Evolutionary conservation across 257 asterid genomes (phyloP).

Genomic region (Misopates orontium): DNA sequence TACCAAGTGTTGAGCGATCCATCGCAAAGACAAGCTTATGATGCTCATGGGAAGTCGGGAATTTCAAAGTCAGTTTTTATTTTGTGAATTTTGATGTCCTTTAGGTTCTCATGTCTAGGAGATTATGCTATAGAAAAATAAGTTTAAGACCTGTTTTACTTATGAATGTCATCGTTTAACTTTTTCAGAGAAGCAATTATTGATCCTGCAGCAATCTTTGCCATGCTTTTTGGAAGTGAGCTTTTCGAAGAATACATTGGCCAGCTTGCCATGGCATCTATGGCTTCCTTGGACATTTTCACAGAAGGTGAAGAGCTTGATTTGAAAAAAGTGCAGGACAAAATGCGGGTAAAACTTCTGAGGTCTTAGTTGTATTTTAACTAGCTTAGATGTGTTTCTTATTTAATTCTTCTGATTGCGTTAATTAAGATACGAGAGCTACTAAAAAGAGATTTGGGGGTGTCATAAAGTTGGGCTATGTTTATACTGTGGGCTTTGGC

Average conservation of each 20-base stretch:
- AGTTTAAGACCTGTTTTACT: constrained; percentile 16
- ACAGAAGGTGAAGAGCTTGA: constrained; percentile 87
- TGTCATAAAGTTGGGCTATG: constrained; percentile 16
- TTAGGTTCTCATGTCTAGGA: constrained; percentile 17
- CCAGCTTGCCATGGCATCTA: constrained; percentile 99
- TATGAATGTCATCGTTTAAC: constrained; percentile 18
- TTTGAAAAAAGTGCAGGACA: constrained; percentile 81
- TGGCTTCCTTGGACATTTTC: constrained; percentile 89
- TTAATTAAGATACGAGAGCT: constrained; percentile 3
- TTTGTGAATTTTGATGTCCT: constrained; percentile 22
- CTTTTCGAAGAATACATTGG: constrained; percentile 99
- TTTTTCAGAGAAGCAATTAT: constrained; percentile 84
- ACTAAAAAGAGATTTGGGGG: constrained; percentile 13
- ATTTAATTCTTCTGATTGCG: constrained; percentile 8
- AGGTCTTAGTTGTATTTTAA: constrained; percentile 4
- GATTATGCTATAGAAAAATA: constrained; percentile 10
- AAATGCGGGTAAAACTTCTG: constrained; percentile 76
- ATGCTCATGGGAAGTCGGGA: constrained; percentile 92
- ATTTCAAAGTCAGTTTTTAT: constrained; percentile 76
- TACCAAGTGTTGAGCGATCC: constrained; percentile 98
- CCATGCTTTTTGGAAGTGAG: constrained; percentile 99
- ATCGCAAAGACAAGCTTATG: constrained; percentile 86
- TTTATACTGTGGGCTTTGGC: constrained; percentile 13
- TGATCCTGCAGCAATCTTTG: constrained; percentile 98
- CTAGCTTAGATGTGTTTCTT: constrained; percentile 18